Evolutionary conservation across 805 yeast species (phyloP), one percentile per base, ranked within the genome.

Genomic region (Yamadazyma akitaensis): DNA sequence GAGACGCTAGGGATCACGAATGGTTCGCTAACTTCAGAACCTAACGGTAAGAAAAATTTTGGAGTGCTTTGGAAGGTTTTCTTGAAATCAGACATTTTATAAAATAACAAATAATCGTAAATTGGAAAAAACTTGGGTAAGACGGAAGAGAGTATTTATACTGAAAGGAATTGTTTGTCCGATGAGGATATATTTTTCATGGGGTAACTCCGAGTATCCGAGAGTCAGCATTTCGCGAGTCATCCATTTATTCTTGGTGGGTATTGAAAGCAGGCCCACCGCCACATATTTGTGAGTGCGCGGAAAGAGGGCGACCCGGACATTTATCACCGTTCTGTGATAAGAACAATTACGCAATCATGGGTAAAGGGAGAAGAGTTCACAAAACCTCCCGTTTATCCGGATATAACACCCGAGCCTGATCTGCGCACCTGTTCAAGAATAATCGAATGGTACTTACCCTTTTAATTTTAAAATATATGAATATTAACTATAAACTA

Each of bases 1-100:
- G 88, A 81, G 39, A 82, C 73, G 50, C 77, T 65, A 57, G 83
- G 82, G 57, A 84, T 82, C 45, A 84, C 75, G 57, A 82, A 83
- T 54, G 90, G 88, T 63, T 77, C 72, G 48, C 79, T 72, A 42
- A 75, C 64, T 51, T 80, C 81, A 44, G 80, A 73, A 34, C 84
- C 73, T 62, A 83, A 72, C 40, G 74, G 70, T 62, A 83, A 71
- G 63, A 79, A 82, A 53, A 68, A 40, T 26, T 53, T 42, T 47
- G 54, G 53, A 18, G 46, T 39, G 2, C 52, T 39, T 45, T 50
- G 47, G 31, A 44, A 44, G 6, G 46, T 40, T 42, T 38, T 42
- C 40, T 42, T 49, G 42, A 44, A 51, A 25, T 51, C 51, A 33
- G 50, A 37, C 52, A 49, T 51, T 19, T 28, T 28, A n/a, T 38